These are phyloP conservation scores for Simplicillium sp. DNA, from an alignment of 2,329 filamentous ascomycete genomes.

Conservation along the genomic window DNA sequence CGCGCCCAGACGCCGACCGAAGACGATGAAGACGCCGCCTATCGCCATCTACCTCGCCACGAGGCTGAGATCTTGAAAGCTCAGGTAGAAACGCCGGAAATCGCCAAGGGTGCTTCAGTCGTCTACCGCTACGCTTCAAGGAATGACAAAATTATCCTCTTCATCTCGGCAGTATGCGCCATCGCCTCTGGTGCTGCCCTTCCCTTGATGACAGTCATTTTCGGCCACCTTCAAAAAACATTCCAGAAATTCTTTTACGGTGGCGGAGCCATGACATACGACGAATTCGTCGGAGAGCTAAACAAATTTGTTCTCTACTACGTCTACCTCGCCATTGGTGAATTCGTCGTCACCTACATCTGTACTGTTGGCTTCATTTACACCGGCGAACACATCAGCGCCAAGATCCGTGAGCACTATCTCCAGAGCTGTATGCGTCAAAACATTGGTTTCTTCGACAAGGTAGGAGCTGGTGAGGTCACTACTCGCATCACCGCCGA, in stretches of 20 bases:
- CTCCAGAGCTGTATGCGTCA: constrained; percentile 75
- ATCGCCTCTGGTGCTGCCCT: constrained; percentile 66
- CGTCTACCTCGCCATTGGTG: constrained; percentile 72
- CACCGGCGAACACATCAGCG: constrained; percentile 68
- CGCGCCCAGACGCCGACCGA: constrained; percentile 22
- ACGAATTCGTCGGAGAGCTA: constrained; percentile 52
- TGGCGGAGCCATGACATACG: constrained; percentile 31
- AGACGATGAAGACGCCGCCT: constrained; percentile 40
- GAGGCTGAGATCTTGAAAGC: constrained; percentile 59
- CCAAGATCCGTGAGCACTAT: constrained; percentile 75
- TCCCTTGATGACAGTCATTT: constrained; percentile 74
- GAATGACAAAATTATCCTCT: constrained; percentile 55
- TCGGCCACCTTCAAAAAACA: constrained; percentile 63
- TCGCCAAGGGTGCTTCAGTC: constrained; percentile 53
- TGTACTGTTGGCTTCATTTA: constrained; percentile 87
- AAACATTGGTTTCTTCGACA: constrained; percentile 90
- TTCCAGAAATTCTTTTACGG: constrained; percentile 56
- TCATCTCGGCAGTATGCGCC: constrained; percentile 50
- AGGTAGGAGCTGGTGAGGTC: constrained; percentile 84
- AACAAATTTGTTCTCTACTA: constrained; percentile 67
- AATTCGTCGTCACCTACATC: constrained; percentile 71
- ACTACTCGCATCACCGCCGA: constrained; percentile 92
- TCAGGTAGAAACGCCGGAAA: constrained; percentile 56
- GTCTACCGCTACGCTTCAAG: constrained; percentile 63
- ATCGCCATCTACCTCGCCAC: constrained; percentile 51